Percentiles rank a stretch among this genome's conserved stretches.
These are phyloP conservation scores for Periglandula ipomoeae DNA, from an alignment of 2,329 filamentous ascomycete genomes.

Conservation along the genomic window DNA sequence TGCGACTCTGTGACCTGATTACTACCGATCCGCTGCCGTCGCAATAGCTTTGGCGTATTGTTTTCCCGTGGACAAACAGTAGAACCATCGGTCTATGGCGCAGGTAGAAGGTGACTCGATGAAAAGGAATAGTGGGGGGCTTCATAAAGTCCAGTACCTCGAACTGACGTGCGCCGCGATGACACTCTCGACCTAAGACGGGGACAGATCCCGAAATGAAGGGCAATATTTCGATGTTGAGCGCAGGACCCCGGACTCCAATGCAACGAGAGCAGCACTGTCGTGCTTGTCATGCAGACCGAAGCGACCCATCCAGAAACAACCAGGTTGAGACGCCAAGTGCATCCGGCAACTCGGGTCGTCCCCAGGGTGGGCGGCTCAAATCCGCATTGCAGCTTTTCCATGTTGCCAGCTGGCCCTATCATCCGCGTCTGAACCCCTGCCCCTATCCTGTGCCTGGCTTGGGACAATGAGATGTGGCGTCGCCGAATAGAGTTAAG, in stretches of 20 bases:
- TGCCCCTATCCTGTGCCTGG: constrained; percentile 1
- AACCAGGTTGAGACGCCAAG: not conserved
- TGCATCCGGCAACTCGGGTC: not conserved
- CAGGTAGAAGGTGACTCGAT: too few relatives aligned
- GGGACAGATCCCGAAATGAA: too few relatives aligned
- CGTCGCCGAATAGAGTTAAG: constrained; percentile 9
- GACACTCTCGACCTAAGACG: too few relatives aligned
- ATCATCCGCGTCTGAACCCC: not conserved
- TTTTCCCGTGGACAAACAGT: too few relatives aligned
- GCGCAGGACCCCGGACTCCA: not conserved
- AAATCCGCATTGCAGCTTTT: not conserved
- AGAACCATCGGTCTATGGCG: too few relatives aligned
- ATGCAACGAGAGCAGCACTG: not conserved
- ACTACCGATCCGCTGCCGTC: too few relatives aligned
- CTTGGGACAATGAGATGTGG: constrained; percentile 10
- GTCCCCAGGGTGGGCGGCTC: not conserved
- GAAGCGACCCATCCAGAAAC: not conserved
- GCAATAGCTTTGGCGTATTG: too few relatives aligned
- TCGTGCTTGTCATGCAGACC: not conserved
- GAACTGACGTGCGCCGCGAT: too few relatives aligned
- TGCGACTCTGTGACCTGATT: too few relatives aligned
- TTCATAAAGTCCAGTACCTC: too few relatives aligned
- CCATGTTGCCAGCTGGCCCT: not conserved
- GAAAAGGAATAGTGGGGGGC: too few relatives aligned
- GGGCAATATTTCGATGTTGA: too few relatives aligned